phyloP scores from a whole-genome alignment of 306 rosid species.

The Sophora flavescens region DNA sequence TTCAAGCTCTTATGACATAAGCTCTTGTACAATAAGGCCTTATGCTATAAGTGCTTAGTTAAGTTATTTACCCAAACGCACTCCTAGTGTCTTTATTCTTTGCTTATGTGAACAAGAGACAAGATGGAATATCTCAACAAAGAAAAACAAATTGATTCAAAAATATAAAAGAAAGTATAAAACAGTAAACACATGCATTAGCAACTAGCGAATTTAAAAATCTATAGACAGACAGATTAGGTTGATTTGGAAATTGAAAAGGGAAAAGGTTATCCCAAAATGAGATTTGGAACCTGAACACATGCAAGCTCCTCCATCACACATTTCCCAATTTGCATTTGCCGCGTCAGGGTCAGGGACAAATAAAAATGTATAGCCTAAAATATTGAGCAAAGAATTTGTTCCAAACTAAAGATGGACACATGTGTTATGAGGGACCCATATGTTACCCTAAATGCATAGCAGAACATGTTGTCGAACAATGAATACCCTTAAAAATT shows the following conservation, averaged over 20 bases:
- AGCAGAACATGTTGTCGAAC: conserved; percentile 46
- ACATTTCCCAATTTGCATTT: conserved; percentile 44
- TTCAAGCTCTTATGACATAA: no score
- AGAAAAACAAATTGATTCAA: background rate
- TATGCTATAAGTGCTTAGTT: no score
- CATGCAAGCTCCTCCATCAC: conserved; percentile 29
- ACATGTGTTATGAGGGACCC: conserved; percentile 55
- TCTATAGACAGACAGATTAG: background rate
- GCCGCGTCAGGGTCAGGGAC: conserved; percentile 35
- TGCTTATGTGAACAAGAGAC: background rate
- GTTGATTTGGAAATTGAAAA: conserved; percentile 28
- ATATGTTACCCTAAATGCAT: conserved; percentile 57
- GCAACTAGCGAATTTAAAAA: conserved; percentile 48
- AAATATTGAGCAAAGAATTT: conserved; percentile 45
- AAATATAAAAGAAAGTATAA: background rate
- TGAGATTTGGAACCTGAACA: conserved; percentile 36
- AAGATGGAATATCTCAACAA: background rate
- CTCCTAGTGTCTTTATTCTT: conserved; percentile 8
- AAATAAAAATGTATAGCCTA: conserved; percentile 36
- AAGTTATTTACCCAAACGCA: no score
- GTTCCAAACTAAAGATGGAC: conserved; percentile 37
- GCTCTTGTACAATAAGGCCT: no score
- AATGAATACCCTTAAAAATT: conserved; percentile 37
- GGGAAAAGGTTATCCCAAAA: conserved; percentile 38
- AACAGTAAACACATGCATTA: background rate